Evolutionary conservation across 2,329 filamentous ascomycete species (phyloP).

Genomic region (Diaporthe citri): DNA sequence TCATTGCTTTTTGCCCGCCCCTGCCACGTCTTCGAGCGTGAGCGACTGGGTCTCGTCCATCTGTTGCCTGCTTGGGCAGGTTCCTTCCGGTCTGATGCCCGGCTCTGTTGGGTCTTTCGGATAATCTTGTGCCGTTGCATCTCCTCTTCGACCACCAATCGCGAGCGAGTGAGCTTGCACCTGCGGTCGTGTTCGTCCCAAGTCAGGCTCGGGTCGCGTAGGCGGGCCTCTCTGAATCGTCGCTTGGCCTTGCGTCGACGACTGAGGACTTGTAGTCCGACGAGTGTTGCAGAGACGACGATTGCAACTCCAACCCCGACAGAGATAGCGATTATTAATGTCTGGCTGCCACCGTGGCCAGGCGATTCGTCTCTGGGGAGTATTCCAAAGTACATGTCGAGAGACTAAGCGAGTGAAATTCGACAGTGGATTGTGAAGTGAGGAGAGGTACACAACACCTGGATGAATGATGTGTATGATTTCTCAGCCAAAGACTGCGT

Average conservation of each 20-base stretch:
- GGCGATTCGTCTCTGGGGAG: not conserved
- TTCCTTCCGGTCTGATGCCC: slow-evolving; percentile 38
- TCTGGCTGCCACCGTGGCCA: not conserved
- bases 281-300: slow-evolving; percentile 9
- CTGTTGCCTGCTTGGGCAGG: not conserved
- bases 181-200: slow-evolving; percentile 43
- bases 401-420: not conserved
- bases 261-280: slow-evolving; percentile 31
- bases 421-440: not conserved
- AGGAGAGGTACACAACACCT: not conserved
- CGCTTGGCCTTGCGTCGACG: slow-evolving; percentile 30
- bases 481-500: not conserved
- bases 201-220: slow-evolving; percentile 42
- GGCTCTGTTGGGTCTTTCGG: slow-evolving; percentile 43
- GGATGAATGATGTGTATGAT: not conserved
- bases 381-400: slow-evolving; percentile 1
- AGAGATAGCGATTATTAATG: slow-evolving; percentile 18
- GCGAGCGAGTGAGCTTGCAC: slow-evolving; percentile 41
- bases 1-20: not conserved
- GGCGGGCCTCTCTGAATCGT: slow-evolving; percentile 38
- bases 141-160: slow-evolving; percentile 43
- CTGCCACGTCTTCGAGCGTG: slow-evolving; percentile 36
- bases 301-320: slow-evolving; percentile 10
- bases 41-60: not conserved
- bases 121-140: slow-evolving; percentile 43